Base-by-base conservation (phyloP, 495 filamentous ascomycete genomes). In the Podospora appendiculata region DNA sequence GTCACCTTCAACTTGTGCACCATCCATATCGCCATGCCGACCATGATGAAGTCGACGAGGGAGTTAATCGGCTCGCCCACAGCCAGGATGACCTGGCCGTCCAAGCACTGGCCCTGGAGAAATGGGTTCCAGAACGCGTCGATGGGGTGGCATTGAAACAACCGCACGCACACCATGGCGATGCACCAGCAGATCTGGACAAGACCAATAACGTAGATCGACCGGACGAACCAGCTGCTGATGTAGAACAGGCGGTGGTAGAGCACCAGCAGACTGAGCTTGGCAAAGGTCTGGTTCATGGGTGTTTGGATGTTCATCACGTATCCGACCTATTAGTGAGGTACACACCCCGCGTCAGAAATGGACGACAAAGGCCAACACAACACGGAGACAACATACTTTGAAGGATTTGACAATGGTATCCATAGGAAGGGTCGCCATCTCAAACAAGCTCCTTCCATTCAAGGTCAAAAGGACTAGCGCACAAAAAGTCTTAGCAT, bases 181-280 rank as follows among this genome's bases (percentile, higher is more conserved):
- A 60, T 52, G 38, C 33, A 41, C 50, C 45, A 47, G 8, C 12
- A 3, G 12, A 44, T 34, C 18, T 57, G 51, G 2, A 53, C 4
- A 10, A 47, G 2, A 2, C 46, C 52, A 11, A 58, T 12, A 11
- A 47, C 1, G 5, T 38, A 19, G 32, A 58, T 54, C 51, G 52
- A 55, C 4, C 17, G 25, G 13, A n/a, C 45, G 40, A 45, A 61
- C 4, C 7, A 46, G 3, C 9, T 39, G n/a, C 58, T 49, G 2
- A 61, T 46, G 4, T 38, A 43, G 35, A 61, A 61, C 5, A 61
- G 40, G 17, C 58, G 58, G 38, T 55, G 19, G 41, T 61, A 61
- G 14, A 61, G 52, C 9, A 40, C 25, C 4, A 53, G 32, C 35
- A 61, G 52, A 38, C 52, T 51, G 12, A 55, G 36, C 32, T 61